These are phyloP conservation scores for Coniosporium tulheliwenetii DNA, from an alignment of 2,329 filamentous ascomycete species.

Conservation along the genomic window DNA sequence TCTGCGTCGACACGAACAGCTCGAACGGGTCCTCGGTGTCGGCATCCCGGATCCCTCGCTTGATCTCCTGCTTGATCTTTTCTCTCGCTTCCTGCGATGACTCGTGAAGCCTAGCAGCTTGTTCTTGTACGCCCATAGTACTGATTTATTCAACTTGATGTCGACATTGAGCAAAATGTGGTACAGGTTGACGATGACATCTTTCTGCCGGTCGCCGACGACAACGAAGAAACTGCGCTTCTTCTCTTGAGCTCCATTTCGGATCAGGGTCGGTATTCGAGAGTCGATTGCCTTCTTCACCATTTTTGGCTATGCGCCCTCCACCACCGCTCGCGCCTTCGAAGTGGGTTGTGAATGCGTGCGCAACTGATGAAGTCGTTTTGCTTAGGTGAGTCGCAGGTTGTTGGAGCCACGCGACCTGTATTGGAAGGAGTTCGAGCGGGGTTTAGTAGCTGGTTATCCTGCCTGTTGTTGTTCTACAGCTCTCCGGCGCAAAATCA, in stretches of 20 bases:
- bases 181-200: constrained; percentile 90
- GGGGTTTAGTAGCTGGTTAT: too few species aligned
- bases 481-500: too few species aligned
- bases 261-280: constrained; percentile 79
- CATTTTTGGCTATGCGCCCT: constrained; percentile 23
- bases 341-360: too few species aligned
- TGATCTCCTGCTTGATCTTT: constrained; percentile 99
- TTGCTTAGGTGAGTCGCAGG: too few species aligned
- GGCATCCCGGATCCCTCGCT: constrained; percentile 79
- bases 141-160: constrained; percentile 88
- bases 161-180: constrained; percentile 84
- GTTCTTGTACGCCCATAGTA: constrained; percentile 98
- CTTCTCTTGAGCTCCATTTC: constrained; percentile 81
- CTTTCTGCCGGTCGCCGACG: constrained; percentile 85
- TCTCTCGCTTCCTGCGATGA: constrained; percentile 94
- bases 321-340: neutral
- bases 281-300: constrained; percentile 53
- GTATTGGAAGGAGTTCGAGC: too few species aligned
- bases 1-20: constrained; percentile 87
- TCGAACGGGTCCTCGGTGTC: constrained; percentile 94
- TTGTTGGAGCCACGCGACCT: too few species aligned
- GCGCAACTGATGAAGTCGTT: too few species aligned
- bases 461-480: too few species aligned
- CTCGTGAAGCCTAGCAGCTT: constrained; percentile 89
- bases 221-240: constrained; percentile 97